Percentiles rank a stretch among this genome's conserved stretches.
Conservation (phyloP, 306 rosid species). For the Sindora glabra region DNA sequence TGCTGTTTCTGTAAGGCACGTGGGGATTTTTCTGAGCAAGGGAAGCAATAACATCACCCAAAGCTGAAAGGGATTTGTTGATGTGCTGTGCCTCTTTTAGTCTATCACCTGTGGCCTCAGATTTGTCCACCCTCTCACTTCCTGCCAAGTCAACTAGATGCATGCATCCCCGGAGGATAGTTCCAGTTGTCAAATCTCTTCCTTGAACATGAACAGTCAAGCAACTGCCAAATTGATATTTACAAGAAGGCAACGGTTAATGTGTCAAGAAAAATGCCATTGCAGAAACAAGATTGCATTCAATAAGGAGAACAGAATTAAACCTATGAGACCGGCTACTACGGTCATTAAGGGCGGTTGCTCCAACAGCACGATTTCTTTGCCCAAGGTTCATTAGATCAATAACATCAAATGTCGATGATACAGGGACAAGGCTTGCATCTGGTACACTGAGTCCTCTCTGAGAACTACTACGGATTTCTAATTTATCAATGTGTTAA, state of each 20-base stretch:
- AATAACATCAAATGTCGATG: constrained; percentile 79
- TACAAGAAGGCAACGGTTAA: too few species aligned
- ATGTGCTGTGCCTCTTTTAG: constrained; percentile 94
- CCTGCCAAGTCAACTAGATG: constrained; percentile 97
- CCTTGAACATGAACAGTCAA: constrained; percentile 99
- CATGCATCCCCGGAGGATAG: constrained; percentile 78
- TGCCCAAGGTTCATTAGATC: constrained; percentile 93
- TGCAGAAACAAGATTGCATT: background rate
- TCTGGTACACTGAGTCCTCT: constrained; percentile 87
- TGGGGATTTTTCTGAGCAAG: constrained; percentile 94
- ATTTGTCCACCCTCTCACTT: constrained; percentile 94
- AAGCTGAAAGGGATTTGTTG: constrained; percentile 88
- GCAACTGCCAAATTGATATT: constrained; percentile 62
- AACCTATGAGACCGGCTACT: constrained; percentile 98
- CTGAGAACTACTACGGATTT: constrained; percentile 81
- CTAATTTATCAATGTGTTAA: constrained; percentile 62
- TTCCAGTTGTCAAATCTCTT: constrained; percentile 82
- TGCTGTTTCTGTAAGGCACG: constrained; percentile 94
- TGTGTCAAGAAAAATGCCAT: background rate
- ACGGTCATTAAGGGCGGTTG: constrained; percentile 92
- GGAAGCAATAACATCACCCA: constrained; percentile 95
- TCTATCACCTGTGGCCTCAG: constrained; percentile 95
- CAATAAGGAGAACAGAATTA: background rate
- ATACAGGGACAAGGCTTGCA: constrained; percentile 70
- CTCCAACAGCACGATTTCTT: constrained; percentile 85